A percentile compares a stretch with the other conserved stretches of the same genome.
Conservation (phyloP, 768 basidiomycete genomes). For the Mycena galericulata region DNA sequence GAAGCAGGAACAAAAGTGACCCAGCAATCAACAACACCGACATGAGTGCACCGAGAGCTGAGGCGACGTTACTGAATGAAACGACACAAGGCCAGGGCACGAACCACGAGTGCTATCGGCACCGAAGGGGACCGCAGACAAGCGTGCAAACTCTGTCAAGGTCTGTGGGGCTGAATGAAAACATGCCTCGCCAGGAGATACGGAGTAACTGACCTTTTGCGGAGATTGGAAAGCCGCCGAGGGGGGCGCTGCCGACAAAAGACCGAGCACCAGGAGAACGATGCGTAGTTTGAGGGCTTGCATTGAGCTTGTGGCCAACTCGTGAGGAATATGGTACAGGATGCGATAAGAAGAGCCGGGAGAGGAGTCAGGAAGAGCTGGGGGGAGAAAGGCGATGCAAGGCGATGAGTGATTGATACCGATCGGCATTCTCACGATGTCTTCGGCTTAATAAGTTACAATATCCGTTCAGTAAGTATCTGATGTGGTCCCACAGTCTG, state of each 20-base stretch:
- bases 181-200: not conserved
- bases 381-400: not conserved
- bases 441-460: no score
- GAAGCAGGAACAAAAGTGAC: not conserved
- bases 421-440: not conserved
- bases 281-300: not conserved
- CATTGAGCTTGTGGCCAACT: not conserved
- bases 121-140: not conserved
- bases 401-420: not conserved
- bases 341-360: not conserved
- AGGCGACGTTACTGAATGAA: constrained; percentile 1
- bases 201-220: not conserved
- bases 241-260: not conserved
- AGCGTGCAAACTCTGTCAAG: not conserved
- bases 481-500: no score
- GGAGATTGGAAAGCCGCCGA: not conserved
- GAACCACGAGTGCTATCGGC: not conserved
- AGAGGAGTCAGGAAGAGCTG: not conserved
- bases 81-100: constrained; percentile 5
- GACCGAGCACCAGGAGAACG: not conserved
- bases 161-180: not conserved
- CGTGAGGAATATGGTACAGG: not conserved
- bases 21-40: not conserved
- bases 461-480: no score
- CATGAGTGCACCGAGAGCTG: not conserved